These are phyloP conservation scores for Fragosphaeria purpurea DNA, from an alignment of 2,329 filamentous ascomycete genomes.

Conservation along the genomic window DNA sequence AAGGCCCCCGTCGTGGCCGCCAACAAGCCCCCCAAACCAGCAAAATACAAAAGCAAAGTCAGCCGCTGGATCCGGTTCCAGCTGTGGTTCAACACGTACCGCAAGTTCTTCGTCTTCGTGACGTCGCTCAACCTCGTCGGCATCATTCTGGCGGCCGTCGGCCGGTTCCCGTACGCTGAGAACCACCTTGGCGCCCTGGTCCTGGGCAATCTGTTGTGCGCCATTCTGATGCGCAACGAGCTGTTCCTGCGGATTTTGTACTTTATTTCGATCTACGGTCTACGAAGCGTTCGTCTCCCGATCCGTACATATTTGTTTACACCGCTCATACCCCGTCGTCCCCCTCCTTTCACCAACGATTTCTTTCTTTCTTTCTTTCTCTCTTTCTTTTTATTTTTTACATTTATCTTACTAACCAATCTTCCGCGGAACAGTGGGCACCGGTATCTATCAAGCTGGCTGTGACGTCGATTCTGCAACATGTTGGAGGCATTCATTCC, in stretches of 20 bases:
- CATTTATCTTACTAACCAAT: too few species aligned
- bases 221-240: slow-evolving; percentile 30
- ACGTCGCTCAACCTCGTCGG: slow-evolving; percentile 25
- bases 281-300: slow-evolving; percentile 22
- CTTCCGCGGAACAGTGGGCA: slow-evolving; percentile 22
- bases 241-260: slow-evolving; percentile 28
- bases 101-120: slow-evolving; percentile 29
- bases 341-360: too few species aligned
- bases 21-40: neutral
- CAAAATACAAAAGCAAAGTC: slow-evolving; percentile 7
- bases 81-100: slow-evolving; percentile 32
- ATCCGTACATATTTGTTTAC: too few species aligned
- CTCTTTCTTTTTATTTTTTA: neutral
- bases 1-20: neutral
- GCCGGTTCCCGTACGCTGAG: slow-evolving; percentile 26
- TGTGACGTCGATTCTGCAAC: slow-evolving; percentile 27
- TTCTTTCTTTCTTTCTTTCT: neutral
- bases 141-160: slow-evolving; percentile 23
- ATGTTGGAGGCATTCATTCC: slow-evolving; percentile 32
- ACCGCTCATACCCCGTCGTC: too few species aligned
- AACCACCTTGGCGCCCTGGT: slow-evolving; percentile 28
- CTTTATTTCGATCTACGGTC: slow-evolving; percentile 26
- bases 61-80: slow-evolving; percentile 25
- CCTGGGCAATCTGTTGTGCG: slow-evolving; percentile 28
- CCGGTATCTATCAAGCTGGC: slow-evolving; percentile 25